A percentile compares a stretch with the other conserved stretches of the same genome.
Conservation (phyloP, 495 filamentous ascomycete species). For the Lophiotrema nucula region DNA sequence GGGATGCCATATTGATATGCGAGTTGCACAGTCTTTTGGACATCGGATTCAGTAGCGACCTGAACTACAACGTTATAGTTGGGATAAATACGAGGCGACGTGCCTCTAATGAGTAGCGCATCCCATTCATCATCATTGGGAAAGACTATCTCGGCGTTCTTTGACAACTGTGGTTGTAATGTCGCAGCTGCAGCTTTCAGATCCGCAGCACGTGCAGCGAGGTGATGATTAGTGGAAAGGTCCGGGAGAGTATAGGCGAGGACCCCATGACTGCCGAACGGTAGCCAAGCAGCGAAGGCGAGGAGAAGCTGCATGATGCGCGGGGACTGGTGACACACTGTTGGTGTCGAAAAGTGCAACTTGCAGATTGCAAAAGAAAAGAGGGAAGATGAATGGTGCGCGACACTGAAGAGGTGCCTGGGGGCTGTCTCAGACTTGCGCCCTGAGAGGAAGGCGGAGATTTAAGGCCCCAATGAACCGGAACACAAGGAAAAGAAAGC, state of each 20-base stretch:
- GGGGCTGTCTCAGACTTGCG: no score
- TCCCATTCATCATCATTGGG: conserved; percentile 6
- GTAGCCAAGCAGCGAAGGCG: background rate
- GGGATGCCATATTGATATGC: conserved; percentile 7
- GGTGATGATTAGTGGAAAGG: background rate
- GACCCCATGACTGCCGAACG: background rate
- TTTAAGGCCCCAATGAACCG: no score
- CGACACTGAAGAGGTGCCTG: no score
- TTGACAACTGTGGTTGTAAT: background rate
- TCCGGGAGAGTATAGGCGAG: background rate
- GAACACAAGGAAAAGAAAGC: no score
- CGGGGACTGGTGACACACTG: no score
- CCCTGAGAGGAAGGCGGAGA: no score
- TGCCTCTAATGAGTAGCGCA: background rate
- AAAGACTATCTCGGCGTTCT: background rate
- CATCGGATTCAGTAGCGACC: conserved; percentile 11
- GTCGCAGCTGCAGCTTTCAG: background rate
- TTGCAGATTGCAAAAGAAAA: no score
- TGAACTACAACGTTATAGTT: conserved; percentile 6
- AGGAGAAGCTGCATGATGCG: background rate
- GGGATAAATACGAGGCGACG: conserved; percentile 4
- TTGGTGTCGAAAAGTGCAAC: no score
- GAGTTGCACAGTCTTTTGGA: conserved; percentile 5
- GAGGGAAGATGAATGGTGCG: no score
- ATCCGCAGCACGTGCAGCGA: background rate